phyloP scores from a whole-genome alignment of 495 filamentous ascomycete species.

The Podospora fimiseda region DNA sequence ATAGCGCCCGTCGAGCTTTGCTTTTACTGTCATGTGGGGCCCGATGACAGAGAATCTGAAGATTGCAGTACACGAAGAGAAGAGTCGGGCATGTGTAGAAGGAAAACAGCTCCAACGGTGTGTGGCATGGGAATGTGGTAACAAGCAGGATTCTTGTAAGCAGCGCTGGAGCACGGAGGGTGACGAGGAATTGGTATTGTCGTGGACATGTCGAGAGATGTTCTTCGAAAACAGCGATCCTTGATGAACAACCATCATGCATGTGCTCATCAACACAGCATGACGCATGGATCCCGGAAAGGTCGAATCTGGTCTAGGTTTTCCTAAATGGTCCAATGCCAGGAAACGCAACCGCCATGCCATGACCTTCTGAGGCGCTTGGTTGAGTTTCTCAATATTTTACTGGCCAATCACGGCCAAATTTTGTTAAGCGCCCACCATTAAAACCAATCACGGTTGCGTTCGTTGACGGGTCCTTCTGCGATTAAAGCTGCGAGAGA shows the following conservation, averaged over 20 bases:
- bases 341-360: slow-evolving; percentile 15
- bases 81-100: too few species aligned
- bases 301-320: not conserved
- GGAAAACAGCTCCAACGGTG: too few species aligned
- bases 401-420: slow-evolving; percentile 13
- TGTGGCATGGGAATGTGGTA: too few species aligned
- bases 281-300: not conserved
- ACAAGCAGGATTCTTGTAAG: too few species aligned
- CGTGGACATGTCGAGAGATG: too few species aligned
- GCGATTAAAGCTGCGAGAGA: slow-evolving; percentile 1
- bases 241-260: not conserved
- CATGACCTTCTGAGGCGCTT: slow-evolving; percentile 21
- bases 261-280: not conserved
- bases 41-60: too few species aligned
- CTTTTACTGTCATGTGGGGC: too few species aligned
- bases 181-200: too few species aligned
- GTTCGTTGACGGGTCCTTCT: slow-evolving; percentile 2
- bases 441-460: slow-evolving; percentile 27
- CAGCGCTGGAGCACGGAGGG: too few species aligned
- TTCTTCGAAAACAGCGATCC: not conserved
- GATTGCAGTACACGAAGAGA: too few species aligned
- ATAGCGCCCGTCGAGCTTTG: too few species aligned
- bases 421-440: slow-evolving; percentile 25
- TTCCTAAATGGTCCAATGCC: slow-evolving; percentile 12
- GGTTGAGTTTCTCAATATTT: slow-evolving; percentile 21